Base-by-base conservation (phyloP, 805 yeast species). In the Ogataea nakhonphanomensis region DNA sequence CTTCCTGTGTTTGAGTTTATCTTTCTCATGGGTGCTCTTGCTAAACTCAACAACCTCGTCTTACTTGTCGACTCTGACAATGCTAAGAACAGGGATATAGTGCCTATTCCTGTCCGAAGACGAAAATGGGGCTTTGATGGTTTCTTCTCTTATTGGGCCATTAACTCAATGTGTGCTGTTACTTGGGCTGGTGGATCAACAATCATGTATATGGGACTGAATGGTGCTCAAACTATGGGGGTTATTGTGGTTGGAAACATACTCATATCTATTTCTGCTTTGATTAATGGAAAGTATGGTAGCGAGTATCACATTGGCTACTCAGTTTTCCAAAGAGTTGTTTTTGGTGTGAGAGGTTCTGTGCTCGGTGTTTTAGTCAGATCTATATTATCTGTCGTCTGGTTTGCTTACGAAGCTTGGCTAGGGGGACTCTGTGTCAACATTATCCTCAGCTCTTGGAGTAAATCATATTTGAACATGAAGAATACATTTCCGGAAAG, bases 251-350 rank as follows among this genome's bases (percentile, higher is more conserved):
- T 76, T n/a, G 79, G 74, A 24, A 75, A 74, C 53, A 48, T 69
- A 5, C 45, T 76, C 11, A 71, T 76, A 11, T 58, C 70, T 30
- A 12, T 61, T 5, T 65, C 69, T 41, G 71, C 79, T 11, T 48
- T 70, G 27, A 64, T 72, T 9, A 73, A 73, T 50, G 68, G 75
- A 13, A 65, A 61, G 36, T 76, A 73, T 0, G 81, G 81, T 31
- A 53, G 59, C 12, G 67, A 71, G 33, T 74, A 69, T 62, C 78
- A 73, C 53, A 62, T 75, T 30, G 78, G 79, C 1, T 75, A 64
- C 46, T 67, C 79, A 3, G 63, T 74, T 8, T 62, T 62, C 37
- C 59, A 66, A 17, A 55, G 79, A 35, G 62, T 66, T 33, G 57
- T 70, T 0, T 74, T 70, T 58, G 80, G 81, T 8, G 59, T 71